Conservation (phyloP, 2,329 filamentous ascomycete genomes). For the Colletotrichum melonis region DNA sequence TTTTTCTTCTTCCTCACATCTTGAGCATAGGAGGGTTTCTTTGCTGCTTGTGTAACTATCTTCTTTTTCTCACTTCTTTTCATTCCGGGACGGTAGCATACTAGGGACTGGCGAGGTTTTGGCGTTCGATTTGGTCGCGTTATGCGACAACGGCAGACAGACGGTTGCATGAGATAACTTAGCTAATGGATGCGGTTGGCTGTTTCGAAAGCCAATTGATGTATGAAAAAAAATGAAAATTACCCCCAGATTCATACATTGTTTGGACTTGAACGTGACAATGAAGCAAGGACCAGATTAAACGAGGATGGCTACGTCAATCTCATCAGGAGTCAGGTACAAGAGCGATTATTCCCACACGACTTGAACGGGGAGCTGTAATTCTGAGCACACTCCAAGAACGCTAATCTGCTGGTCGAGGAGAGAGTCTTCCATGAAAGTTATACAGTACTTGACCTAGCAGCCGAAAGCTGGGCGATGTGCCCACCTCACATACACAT, state of each 20-base stretch:
- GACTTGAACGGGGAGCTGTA: too few relatives aligned
- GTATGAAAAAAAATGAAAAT: conserved; percentile 12
- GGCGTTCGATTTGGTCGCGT: conserved; percentile 30
- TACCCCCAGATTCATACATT: neutral
- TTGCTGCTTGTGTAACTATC: conserved; percentile 29
- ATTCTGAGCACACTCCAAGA: too few relatives aligned
- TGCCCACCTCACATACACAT: too few relatives aligned
- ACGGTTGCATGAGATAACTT: conserved; percentile 8
- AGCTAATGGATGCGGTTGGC: conserved; percentile 11
- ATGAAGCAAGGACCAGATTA: neutral
- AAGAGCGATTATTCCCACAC: too few relatives aligned
- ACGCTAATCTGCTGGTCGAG: too few relatives aligned
- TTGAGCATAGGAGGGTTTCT: neutral
- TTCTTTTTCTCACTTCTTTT: conserved; percentile 17
- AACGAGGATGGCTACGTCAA: too few relatives aligned
- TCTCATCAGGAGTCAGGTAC: too few relatives aligned
- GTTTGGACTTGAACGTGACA: neutral
- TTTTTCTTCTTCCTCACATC: conserved; percentile 4
- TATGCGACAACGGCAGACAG: conserved; percentile 9
- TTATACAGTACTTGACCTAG: too few relatives aligned
- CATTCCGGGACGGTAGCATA: conserved; percentile 23
- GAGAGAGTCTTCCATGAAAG: too few relatives aligned
- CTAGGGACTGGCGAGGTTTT: conserved; percentile 13
- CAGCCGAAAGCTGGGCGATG: too few relatives aligned
- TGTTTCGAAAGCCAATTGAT: conserved; percentile 9